Evolutionary conservation across 495 filamentous ascomycete genomes (phyloP), one percentile per base, ranked within the genome.

Genomic region (Penicillium parvum): DNA sequence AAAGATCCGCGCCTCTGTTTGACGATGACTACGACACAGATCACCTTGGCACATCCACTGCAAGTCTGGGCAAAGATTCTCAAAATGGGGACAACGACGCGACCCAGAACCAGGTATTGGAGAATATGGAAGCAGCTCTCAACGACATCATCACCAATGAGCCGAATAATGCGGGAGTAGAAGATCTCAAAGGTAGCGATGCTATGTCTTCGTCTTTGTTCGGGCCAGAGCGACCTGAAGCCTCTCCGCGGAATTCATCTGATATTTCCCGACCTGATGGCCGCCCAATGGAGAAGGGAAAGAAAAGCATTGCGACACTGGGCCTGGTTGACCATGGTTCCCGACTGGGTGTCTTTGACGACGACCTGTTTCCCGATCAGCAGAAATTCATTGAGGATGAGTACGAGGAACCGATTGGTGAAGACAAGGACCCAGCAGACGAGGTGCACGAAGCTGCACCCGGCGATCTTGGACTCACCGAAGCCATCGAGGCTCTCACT

Each of bases 371-470:
- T 57, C 83, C 81, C 9, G 92, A 97, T 41, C 90, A 95, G 57
- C 81, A 90, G 50, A 88, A 84, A 46, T 90, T 87, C 49, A 72
- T 86, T 11, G 84, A 90, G 37, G 90, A 95, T 52, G 90, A 95
- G 57, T 79, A 83, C 25, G 85, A 88, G 40, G 88, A 90, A 47
- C 72, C 74, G 5, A 79, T 86, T 10, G 77, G 72, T 22, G 74
- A 78, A 10, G 79, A 75, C 10, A 76, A 76, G 15, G 74, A 85
- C 16, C 67, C 76, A 5, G 83, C 85, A 21, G 89, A 96, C 43
- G 87, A 87, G 43, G 85, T 99, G 17, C 90, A 95, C 47, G 86
- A 96, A 72, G 94, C 94, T 27, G 90, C 90, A 2, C 94, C 94
- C 5, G 94, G 94, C 3, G 94, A 99, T 60, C 77, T 99, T 7